A percentile compares a stretch with the other conserved stretches of the same genome.
These are phyloP conservation scores for Ceriops decandra DNA, from an alignment of 345 rosid genomes.

Conservation along the genomic window DNA sequence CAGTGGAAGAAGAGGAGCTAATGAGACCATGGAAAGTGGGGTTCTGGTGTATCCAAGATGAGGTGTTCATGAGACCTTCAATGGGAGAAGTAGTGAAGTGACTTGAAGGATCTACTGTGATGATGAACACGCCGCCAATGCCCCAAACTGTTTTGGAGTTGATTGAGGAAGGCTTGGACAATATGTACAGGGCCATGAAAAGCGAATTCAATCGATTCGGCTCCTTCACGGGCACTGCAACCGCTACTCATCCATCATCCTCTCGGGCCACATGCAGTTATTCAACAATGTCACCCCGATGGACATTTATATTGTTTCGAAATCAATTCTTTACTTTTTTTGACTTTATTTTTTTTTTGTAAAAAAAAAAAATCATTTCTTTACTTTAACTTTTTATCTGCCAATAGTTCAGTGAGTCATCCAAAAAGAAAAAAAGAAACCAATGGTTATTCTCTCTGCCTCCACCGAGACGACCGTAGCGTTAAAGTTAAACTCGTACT, in stretches of 20 bases:
- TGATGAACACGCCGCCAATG: conserved; percentile 62
- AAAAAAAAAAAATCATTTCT: too few relatives aligned
- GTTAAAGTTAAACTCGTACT: too few relatives aligned
- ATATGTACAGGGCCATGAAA: conserved; percentile 79
- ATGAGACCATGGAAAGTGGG: conserved; percentile 23
- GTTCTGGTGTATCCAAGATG: conserved; percentile 37
- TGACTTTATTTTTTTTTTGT: too few relatives aligned
- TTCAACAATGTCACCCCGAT: conserved; percentile 93
- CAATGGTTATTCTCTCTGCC: too few relatives aligned
- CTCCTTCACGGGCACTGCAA: conserved; percentile 35
- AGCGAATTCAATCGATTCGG: conserved; percentile 55
- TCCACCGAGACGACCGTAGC: too few relatives aligned
- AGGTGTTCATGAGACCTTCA: conserved; percentile 29
- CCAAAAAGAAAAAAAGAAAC: too few relatives aligned
- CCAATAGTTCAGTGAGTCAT: too few relatives aligned
- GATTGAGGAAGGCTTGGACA: conserved; percentile 80
- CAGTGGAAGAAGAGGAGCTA: conserved; percentile 28
- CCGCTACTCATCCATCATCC: conserved; percentile 34
- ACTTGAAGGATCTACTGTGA: conserved; percentile 28
- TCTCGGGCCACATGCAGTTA: conserved; percentile 77
- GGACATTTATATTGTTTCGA: background rate
- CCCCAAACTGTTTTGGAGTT: conserved; percentile 77
- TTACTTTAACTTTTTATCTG: too few relatives aligned
- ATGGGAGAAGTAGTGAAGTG: conserved; percentile 33
- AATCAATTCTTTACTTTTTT: too few relatives aligned